Base-by-base conservation (phyloP, 148 eudicot species). In the Suaeda aralocaspica region DNA sequence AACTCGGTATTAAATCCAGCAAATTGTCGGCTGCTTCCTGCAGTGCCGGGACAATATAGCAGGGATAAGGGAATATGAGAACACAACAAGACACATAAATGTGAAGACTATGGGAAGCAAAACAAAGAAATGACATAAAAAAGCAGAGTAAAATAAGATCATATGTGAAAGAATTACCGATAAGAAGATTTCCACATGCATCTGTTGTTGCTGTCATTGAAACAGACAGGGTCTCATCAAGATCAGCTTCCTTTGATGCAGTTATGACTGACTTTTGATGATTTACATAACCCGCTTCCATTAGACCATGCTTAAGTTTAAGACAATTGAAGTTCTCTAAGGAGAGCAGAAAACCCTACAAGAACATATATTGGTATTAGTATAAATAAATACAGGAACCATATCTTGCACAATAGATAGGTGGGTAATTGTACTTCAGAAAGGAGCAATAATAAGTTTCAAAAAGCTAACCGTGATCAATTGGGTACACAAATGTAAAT, bases 21-120 rank as follows among this genome's bases (percentile, higher is more conserved):
- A 77, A 94, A 75, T 75, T 94, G 92, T 30, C 98, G 84, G 82
- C 98, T 94, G 84, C 95, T 93, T 29, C 98, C 98, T 94, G 84
- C 31, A 73, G 41, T 59, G 13, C 52, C 61, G 5, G 42, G 26
- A 2, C 28, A 78, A 44, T 45, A 64, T 33, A 75, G 42, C 59
- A 63, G 33, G 34, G 51, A 34, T 21, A 8, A 36, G 41, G 8
- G 41, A 36, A 34, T 59, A 59, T 16, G 41, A 62, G 65, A 66
- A 52, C 16, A 9, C 4, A 18, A 5, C 53, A 26, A 34, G 16
- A 4, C 55, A 26, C 46, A 2, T 10, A 0, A 45, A 15, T 15
- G 6, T 34, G 45, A 4, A 33, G 15, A 55, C 18, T 30, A 16
- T 33, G 36, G 28, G 2, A 30, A 34, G 18, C 9, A 9, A 2